Base-by-base conservation (phyloP, 495 filamentous ascomycete genomes). In the Cercophora scortea region DNA sequence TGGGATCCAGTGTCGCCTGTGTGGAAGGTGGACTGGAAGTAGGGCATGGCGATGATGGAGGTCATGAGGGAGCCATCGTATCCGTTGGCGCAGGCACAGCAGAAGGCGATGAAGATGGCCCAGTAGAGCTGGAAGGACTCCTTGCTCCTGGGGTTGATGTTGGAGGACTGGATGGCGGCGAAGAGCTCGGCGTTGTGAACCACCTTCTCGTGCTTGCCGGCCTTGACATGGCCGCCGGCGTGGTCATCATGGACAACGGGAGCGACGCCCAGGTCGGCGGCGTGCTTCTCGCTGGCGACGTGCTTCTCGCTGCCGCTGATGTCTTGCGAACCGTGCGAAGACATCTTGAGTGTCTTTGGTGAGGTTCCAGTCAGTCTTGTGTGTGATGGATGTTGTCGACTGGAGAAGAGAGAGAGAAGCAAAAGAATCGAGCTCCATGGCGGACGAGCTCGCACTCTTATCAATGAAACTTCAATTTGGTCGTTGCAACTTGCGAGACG, bases 131-230 rank as follows among this genome's bases (percentile, higher is more conserved):
- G 72, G 17, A 79, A 53, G 10, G 77, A 79, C 19, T 69, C 67
- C 56, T 67, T 77, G 69, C 77, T 80, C 73, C 77, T 73, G 39
- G 64, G 67, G 48, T 76, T 67, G 58, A 83, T 81, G 41, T 77
- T 71, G 33, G 77, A 74, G 57, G 80, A 77, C 44, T 79, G 63
- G 52, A 82, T 71, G 34, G 79, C 79, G 34, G 80, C 78, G 56
- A 64, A 83, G 12, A 83, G 65, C 32, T 80, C 78, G 65, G 79
- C 77, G 61, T 79, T 81, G 60, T 69, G 70, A 35, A 81, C 78
- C 32, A 48, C 56, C 61, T 76, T 80, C 19, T 72, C 69, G 51
- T 70, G 71, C 10, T 69, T 69, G n/a, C 69, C 68, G 13, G 64
- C 52, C 3, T 48, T 55, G 53, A 71, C 69, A 19, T 60, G 67